Evolutionary conservation across 2,329 filamentous ascomycete genomes (phyloP), one percentile per base, ranked within the genome.

Genomic region (Penicillium sp.): DNA sequence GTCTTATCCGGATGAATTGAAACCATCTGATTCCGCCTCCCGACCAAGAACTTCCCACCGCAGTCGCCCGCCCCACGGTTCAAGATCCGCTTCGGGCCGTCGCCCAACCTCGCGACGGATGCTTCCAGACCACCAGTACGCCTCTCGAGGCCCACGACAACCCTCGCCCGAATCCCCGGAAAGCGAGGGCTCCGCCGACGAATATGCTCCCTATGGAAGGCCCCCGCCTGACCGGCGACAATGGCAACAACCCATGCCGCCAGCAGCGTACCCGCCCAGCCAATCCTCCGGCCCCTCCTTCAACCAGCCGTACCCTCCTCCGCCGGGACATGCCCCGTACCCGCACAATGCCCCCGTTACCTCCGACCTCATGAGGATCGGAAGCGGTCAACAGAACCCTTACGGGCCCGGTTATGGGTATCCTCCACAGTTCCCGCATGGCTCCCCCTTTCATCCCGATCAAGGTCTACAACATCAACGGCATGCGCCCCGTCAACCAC

Each of bases 181-280:
- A 77, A 88, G 81, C 70, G 79, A 83, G 77, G 87, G 88, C 69
- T 82, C 82, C 34, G 79, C 81, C 32, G 79, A 89, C 22, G 85
- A 89, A n/a, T 87, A 81, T 67, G 72, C 76, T 58, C 58, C 71
- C 73, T 77, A 80, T 76, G 73, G 72, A 56, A 73, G 66, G 18
- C 1, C 18, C 45, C 60, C 63, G 47, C 69, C 66, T 22, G 73
- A 72, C 5, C 65, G 67, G 5, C 24, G 8, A 27, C 24, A 27
- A 42, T 75, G 72, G 72, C 65, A 67, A 18, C 60, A 64, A 43
- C 40, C 51, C n/a, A 45, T 63, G 16, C 60, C 64, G 5, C 70
- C 67, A 21, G 63, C 67, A 21, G 63, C 61, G n/a, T 78, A 78
- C 58, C 60, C 72, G 14, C 72, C 68, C 22, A 76, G 72, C 56